Base-by-base conservation (phyloP, 176 grass and related monocot genomes). In the Avena eriantha region DNA sequence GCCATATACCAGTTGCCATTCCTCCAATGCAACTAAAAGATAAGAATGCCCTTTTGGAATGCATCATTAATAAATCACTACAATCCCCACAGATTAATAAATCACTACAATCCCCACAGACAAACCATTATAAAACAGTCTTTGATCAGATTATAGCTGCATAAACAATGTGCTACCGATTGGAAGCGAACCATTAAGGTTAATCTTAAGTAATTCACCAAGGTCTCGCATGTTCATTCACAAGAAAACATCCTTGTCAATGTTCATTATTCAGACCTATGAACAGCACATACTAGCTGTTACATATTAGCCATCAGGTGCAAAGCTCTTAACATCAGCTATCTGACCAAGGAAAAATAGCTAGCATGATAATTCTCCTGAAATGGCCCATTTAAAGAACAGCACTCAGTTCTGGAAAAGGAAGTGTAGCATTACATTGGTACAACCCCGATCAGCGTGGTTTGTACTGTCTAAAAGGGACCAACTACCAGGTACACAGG, bases 351-450 rank as follows among this genome's bases (percentile, higher is more conserved):
- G 63, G n/a, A 19, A 60, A 39, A 19, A 50, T 26, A 36, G 58
- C 78, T 8, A 87, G 82, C 36, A 47, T 16, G 19, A 41, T 83
- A 35, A 48, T 71, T 73, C 26, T 78, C 51, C 73, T 60, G 17
- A 24, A 58, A 73, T 73, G 69, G 47, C 53, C 36, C 7, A 66
- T n/a, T 78, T 39, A 24, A 77, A 19, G 39, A 64, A 63, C 46
- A 59, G 7, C 26, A 48, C 53, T 81, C 3, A 14, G 45, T 63
- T 88, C 33, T 77, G 45, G 17, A 48, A 82, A 68, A 64, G 9
- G 45, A 85, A 79, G 48, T 45, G 34, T 45, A 86, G 15, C 43
- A 65, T 46, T 76, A 87, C 16, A 55, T 48, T 68, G 31, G 48
- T 48, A 59, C 18, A 21, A 24, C 34, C 58, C 72, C 34, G 12